phyloP scores from a whole-genome alignment of 2,329 filamentous ascomycete species.

The Trichoderma simmonsii region DNA sequence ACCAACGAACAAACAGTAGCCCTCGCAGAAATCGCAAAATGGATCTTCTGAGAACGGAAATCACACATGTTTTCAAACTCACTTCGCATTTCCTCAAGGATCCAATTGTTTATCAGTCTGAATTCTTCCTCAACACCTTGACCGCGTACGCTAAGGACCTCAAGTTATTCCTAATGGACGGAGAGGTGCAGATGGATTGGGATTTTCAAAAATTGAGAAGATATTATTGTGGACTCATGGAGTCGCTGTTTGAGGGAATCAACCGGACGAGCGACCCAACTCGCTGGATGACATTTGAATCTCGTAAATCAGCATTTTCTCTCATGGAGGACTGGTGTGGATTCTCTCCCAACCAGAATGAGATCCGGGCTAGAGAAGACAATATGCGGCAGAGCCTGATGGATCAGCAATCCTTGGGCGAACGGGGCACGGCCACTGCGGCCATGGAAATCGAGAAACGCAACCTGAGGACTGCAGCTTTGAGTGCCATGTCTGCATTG shows the following conservation, averaged over 20 bases:
- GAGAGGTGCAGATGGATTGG: slow-evolving; percentile 91
- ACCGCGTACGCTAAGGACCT: slow-evolving; percentile 88
- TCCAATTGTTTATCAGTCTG: slow-evolving; percentile 74
- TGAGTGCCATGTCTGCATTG: slow-evolving; percentile 92
- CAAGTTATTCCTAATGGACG: slow-evolving; percentile 90
- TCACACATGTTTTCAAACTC: slow-evolving; percentile 93
- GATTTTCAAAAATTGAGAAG: slow-evolving; percentile 87
- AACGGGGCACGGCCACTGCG: slow-evolving; percentile 75
- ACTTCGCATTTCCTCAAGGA: slow-evolving; percentile 86
- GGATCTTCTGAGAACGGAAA: slow-evolving; percentile 85
- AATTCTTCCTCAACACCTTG: slow-evolving; percentile 87
- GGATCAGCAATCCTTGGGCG: slow-evolving; percentile 71
- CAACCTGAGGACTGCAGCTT: slow-evolving; percentile 81
- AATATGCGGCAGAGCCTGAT: slow-evolving; percentile 83
- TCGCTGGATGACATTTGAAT: slow-evolving; percentile 96
- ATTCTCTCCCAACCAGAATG: slow-evolving; percentile 84
- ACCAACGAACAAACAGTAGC: slow-evolving; percentile 80
- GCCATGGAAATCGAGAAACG: slow-evolving; percentile 97
- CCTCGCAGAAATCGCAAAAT: slow-evolving; percentile 78
- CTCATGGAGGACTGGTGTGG: slow-evolving; percentile 99
- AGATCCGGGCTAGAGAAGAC: slow-evolving; percentile 79
- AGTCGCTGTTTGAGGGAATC: slow-evolving; percentile 88
- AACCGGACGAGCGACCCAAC: slow-evolving; percentile 80
- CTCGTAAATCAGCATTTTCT: slow-evolving; percentile 89
- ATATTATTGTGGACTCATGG: slow-evolving; percentile 91